A percentile compares a stretch with the other conserved stretches of the same genome.
These are phyloP conservation scores for Lentinula sp. DNA, from an alignment of 768 basidiomycete genomes.

Conservation along the genomic window DNA sequence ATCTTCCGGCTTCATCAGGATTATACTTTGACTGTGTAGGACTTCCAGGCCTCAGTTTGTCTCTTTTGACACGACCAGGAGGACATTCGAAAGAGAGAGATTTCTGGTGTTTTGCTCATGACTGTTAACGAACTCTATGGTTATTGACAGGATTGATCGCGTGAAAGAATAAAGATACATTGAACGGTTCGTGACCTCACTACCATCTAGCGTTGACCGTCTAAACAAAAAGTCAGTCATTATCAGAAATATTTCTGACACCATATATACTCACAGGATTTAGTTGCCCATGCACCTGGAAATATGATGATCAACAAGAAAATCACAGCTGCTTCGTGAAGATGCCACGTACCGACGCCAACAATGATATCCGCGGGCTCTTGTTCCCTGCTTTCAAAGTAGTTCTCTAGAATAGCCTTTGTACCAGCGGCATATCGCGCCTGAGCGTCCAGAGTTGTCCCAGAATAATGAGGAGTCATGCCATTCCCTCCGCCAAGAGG, in stretches of 20 bases:
- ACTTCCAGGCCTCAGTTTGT: too few species aligned
- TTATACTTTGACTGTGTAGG: too few species aligned
- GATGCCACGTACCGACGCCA: constrained; percentile 35
- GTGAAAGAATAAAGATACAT: neutral
- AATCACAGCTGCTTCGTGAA: neutral
- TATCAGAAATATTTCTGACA: neutral
- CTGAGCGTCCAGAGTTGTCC: constrained; percentile 88
- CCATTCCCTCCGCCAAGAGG: constrained; percentile 81
- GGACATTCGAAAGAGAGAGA: neutral
- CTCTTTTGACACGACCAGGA: neutral
- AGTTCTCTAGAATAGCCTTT: constrained; percentile 67
- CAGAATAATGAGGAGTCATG: constrained; percentile 85
- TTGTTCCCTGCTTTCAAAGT: constrained; percentile 56
- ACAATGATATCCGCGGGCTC: constrained; percentile 80
- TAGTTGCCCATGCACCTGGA: constrained; percentile 33
- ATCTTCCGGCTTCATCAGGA: too few species aligned
- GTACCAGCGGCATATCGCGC: constrained; percentile 75
- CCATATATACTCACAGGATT: constrained; percentile 29
- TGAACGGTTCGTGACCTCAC: neutral
- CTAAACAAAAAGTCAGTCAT: constrained; percentile 12
- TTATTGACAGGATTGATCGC: neutral
- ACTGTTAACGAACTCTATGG: too few species aligned
- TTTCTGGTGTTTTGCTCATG: too few species aligned
- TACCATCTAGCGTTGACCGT: constrained; percentile 42
- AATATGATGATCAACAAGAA: neutral